These are phyloP conservation scores for Syzygium grande DNA, from an alignment of 345 rosid species.

Conservation along the genomic window DNA sequence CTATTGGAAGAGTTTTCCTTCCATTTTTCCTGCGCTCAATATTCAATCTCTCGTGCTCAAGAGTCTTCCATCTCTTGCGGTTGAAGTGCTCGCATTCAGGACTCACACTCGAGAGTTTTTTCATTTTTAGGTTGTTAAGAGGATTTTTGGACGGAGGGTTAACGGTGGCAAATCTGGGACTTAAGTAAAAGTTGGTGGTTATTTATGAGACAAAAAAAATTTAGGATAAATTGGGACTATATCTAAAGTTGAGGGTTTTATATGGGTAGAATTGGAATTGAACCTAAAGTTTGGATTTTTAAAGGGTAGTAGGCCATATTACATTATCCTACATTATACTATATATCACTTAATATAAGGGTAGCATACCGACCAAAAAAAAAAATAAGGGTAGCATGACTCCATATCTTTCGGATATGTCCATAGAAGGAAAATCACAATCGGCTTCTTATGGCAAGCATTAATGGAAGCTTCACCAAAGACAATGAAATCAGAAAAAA, in stretches of 20 bases:
- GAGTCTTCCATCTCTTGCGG: not conserved
- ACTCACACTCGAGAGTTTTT: not conserved
- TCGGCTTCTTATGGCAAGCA: not conserved
- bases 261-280: too few relatives aligned
- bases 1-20: not conserved
- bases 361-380: too few relatives aligned
- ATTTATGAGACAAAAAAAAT: too few relatives aligned
- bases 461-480: not conserved
- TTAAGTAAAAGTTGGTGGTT: not conserved
- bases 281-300: too few relatives aligned
- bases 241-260: accelerated
- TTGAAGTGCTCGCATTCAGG: not conserved
- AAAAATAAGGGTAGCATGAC: not conserved
- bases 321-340: not conserved
- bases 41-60: not conserved
- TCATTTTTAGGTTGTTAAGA: not conserved
- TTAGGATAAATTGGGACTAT: too few relatives aligned
- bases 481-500: not conserved
- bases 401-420: not conserved
- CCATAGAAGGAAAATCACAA: not conserved
- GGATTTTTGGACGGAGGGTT: not conserved
- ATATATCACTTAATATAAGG: not conserved
- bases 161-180: not conserved
- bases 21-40: not conserved
- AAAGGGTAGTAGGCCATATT: not conserved